These are phyloP conservation scores for Omphalotus guepiniiformis DNA, from an alignment of 768 basidiomycete genomes.

Conservation along the genomic window DNA sequence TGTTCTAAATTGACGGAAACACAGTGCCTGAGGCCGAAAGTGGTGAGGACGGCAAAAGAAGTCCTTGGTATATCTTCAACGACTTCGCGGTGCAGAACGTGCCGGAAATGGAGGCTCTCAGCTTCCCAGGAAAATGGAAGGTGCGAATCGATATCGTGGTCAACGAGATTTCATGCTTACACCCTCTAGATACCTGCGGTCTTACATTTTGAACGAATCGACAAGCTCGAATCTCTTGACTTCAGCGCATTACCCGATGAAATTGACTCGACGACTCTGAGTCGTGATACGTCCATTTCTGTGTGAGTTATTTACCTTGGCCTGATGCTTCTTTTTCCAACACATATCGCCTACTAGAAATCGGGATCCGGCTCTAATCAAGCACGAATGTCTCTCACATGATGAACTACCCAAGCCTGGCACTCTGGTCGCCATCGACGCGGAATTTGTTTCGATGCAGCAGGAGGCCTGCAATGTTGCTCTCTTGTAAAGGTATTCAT, in stretches of 20 bases:
- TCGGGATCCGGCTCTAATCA: constrained; percentile 66
- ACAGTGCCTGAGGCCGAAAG: constrained; percentile 69
- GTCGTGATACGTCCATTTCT: constrained; percentile 85
- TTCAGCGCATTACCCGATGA: constrained; percentile 58
- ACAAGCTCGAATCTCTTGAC: constrained; percentile 55
- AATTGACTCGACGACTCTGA: constrained; percentile 72
- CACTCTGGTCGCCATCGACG: constrained; percentile 91
- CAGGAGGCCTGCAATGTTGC: constrained; percentile 39
- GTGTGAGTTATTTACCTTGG: constrained; percentile 43
- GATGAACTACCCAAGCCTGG: constrained; percentile 84
- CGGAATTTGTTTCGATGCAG: constrained; percentile 97
- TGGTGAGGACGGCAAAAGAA: constrained; percentile 28
- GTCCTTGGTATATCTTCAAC: constrained; percentile 93
- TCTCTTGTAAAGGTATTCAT: not conserved
- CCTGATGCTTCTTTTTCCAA: not conserved
- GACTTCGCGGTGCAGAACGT: constrained; percentile 90
- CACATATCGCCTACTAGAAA: no score
- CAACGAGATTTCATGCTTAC: constrained; percentile 5
- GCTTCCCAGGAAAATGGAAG: constrained; percentile 92
- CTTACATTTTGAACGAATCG: constrained; percentile 82
- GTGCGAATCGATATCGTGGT: constrained; percentile 34
- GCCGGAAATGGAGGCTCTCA: constrained; percentile 80
- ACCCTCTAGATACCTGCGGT: constrained; percentile 71
- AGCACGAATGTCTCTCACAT: constrained; percentile 67
- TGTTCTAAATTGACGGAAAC: not conserved